Evolutionary conservation across 1,284 basidiomycete genomes (phyloP).

Genomic region (Laetiporus sulphureus): DNA sequence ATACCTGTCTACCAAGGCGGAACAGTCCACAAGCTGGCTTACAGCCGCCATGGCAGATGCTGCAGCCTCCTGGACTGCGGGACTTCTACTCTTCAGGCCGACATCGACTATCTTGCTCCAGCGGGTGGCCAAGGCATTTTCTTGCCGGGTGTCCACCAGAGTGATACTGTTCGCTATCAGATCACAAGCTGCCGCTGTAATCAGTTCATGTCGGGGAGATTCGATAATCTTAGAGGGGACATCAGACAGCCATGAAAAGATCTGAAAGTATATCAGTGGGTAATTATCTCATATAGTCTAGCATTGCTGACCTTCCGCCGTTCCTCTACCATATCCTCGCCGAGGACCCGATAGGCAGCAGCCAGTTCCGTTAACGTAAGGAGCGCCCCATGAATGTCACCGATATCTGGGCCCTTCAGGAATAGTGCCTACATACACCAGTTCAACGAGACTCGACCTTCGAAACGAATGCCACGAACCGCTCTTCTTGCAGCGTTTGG

Average conservation of each 20-base stretch:
- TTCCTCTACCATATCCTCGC: slow-evolving; percentile 23
- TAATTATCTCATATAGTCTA: not conserved
- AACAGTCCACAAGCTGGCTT: slow-evolving; percentile 63
- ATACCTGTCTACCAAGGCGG: slow-evolving; percentile 62
- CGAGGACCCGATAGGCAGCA: slow-evolving; percentile 35
- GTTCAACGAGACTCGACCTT: too few relatives aligned
- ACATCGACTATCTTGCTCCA: slow-evolving; percentile 71
- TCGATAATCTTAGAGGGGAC: slow-evolving; percentile 56
- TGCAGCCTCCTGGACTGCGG: slow-evolving; percentile 68
- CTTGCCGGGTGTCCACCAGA: slow-evolving; percentile 40
- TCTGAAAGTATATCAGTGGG: slow-evolving; percentile 30
- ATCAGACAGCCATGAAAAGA: slow-evolving; percentile 47
- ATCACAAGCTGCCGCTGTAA: slow-evolving; percentile 70
- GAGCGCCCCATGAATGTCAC: slow-evolving; percentile 81
- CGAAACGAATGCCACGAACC: slow-evolving; percentile 33
- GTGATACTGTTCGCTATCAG: slow-evolving; percentile 68
- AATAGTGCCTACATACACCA: slow-evolving; percentile 30
- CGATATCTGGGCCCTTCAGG: slow-evolving; percentile 59
- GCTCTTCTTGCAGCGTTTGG: slow-evolving; percentile 42
- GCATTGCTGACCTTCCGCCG: slow-evolving; percentile 33
- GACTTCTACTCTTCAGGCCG: slow-evolving; percentile 64
- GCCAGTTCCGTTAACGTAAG: slow-evolving; percentile 71
- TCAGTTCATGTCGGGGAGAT: slow-evolving; percentile 65
- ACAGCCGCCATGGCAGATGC: slow-evolving; percentile 57
- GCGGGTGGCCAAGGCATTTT: slow-evolving; percentile 36